Conservation (phyloP, 768 basidiomycete species). For the Crepidotus variabilis region DNA sequence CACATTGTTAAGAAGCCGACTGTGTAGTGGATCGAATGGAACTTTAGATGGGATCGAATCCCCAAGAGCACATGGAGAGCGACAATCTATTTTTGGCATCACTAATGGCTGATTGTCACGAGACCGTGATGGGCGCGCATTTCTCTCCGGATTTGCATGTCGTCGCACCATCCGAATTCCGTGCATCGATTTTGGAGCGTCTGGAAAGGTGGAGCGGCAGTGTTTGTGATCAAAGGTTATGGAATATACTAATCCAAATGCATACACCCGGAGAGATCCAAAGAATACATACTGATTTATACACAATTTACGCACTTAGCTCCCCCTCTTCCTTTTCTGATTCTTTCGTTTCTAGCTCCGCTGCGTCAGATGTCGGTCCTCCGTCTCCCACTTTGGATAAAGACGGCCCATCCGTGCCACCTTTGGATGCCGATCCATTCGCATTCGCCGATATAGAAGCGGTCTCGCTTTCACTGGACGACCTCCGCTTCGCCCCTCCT, state of each 20-base stretch:
- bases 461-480: constrained; percentile 52
- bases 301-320: constrained; percentile 28
- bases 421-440: constrained; percentile 2
- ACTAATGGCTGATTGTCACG: constrained; percentile 13
- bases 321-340: constrained; percentile 36
- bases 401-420: constrained; percentile 5
- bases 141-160: neutral
- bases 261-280: neutral
- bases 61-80: constrained; percentile 3
- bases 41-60: constrained; percentile 5
- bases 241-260: neutral
- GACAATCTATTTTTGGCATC: neutral
- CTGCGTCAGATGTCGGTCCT: neutral
- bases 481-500: constrained; percentile 38
- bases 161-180: no score
- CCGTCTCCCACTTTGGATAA: constrained; percentile 10
- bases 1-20: neutral
- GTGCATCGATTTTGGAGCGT: no score
- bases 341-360: constrained; percentile 5
- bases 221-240: neutral
- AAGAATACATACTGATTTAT: constrained; percentile 1
- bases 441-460: constrained; percentile 25
- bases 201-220: no score
- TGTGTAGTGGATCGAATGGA: neutral
- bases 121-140: constrained; percentile 8